A percentile compares a stretch with the other conserved stretches of the same genome.
Conservation (phyloP, 1,139 yeast species). For the Hyphopichia buzzinii region DNA sequence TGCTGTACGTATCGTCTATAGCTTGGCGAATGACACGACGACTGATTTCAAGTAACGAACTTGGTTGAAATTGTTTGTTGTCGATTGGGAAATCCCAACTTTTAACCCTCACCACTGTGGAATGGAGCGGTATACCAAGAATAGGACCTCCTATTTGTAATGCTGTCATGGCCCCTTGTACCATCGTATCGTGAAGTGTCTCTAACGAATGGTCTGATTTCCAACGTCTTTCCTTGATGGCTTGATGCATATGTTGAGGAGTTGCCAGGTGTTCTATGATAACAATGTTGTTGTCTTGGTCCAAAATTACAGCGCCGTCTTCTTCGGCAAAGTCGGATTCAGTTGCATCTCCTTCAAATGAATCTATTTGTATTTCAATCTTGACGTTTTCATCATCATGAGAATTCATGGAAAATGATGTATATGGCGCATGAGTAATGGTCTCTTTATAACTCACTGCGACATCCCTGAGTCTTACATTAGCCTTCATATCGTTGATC, state of each 20-base stretch:
- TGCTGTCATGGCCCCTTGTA: slow-evolving; percentile 66
- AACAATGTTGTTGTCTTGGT: slow-evolving; percentile 38
- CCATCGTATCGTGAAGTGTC: slow-evolving; percentile 49
- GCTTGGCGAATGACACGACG: slow-evolving; percentile 38
- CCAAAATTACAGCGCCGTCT: slow-evolving; percentile 35
- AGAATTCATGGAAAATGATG: slow-evolving; percentile 4
- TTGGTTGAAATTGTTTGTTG: slow-evolving; percentile 24
- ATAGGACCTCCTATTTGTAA: slow-evolving; percentile 77
- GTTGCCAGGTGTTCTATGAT: slow-evolving; percentile 30
- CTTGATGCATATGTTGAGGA: slow-evolving; percentile 23
- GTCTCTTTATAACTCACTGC: slow-evolving; percentile 90
- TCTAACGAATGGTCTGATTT: slow-evolving; percentile 47
- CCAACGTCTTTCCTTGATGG: slow-evolving; percentile 47
- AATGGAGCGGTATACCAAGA: slow-evolving; percentile 63
- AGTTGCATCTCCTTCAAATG: slow-evolving; percentile 46
- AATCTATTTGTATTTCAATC: slow-evolving; percentile 48
- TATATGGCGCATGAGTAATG: slow-evolving; percentile 23
- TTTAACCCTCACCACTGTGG: slow-evolving; percentile 52
- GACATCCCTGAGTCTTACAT: slow-evolving; percentile 74
- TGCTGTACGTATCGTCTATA: slow-evolving; percentile 19
- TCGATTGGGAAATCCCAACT: slow-evolving; percentile 58
- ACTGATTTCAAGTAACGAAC: slow-evolving; percentile 28
- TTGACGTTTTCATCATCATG: slow-evolving; percentile 16
- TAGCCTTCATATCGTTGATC: slow-evolving; percentile 76
- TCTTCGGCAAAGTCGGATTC: slow-evolving; percentile 36